These are phyloP conservation scores for Gryganskiella cystojenkinii DNA, from an alignment of 192 early-diverging fungal genomes.

Conservation along the genomic window DNA sequence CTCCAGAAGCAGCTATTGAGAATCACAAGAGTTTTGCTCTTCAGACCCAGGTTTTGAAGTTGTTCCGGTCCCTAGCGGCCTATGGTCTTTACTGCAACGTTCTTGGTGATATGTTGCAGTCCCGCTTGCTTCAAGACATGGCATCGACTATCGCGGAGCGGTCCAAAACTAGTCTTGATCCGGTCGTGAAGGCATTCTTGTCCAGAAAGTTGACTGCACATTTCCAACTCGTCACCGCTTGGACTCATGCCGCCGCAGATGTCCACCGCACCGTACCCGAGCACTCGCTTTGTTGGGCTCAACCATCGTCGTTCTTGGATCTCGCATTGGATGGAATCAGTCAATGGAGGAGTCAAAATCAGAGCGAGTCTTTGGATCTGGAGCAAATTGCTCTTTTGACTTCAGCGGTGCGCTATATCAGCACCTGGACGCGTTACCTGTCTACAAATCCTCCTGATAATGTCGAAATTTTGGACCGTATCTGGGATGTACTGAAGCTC, in stretches of 20 bases:
- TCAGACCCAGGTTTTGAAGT: constrained; percentile 52
- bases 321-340: constrained; percentile 37
- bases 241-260: constrained; percentile 57
- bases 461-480: constrained; percentile 33
- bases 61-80: constrained; percentile 54
- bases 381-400: constrained; percentile 23
- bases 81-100: constrained; percentile 66
- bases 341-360: constrained; percentile 22
- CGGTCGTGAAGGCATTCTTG: constrained; percentile 24
- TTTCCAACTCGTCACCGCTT: constrained; percentile 37
- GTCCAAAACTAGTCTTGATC: constrained; percentile 4
- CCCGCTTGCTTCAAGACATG: constrained; percentile 41
- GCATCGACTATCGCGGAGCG: constrained; percentile 1
- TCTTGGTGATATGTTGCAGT: constrained; percentile 49
- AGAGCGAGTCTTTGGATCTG: not conserved
- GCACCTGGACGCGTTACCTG: constrained; percentile 53
- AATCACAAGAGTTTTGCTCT: constrained; percentile 27
- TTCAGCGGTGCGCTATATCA: constrained; percentile 37
- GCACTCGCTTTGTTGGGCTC: constrained; percentile 61
- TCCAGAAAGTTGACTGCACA: constrained; percentile 33
- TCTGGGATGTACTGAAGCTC: constrained; percentile 32
- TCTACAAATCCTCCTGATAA: constrained; percentile 44
- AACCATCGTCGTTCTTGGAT: constrained; percentile 53
- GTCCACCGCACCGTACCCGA: constrained; percentile 57
- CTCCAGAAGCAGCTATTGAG: constrained; percentile 48